A percentile compares a stretch with the other conserved stretches of the same genome.
Conservation (phyloP, 2,329 filamentous ascomycete species). For the Paramyrothecium roridum region DNA sequence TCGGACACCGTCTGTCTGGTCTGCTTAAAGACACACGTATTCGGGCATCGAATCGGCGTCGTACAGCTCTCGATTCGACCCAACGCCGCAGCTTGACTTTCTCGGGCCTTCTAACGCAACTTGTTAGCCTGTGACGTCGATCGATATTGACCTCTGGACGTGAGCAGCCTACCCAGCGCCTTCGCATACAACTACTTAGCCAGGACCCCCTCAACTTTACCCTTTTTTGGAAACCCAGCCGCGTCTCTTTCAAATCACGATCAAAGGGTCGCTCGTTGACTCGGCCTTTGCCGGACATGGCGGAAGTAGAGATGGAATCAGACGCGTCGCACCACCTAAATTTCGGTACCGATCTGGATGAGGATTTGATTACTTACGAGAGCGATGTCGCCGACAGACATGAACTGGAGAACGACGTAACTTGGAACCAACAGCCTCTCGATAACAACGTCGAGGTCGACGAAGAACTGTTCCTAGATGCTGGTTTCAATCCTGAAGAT, state of each 20-base stretch:
- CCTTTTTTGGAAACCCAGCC: too few species aligned
- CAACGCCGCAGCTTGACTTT: not conserved
- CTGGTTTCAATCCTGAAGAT: slow-evolving; percentile 7
- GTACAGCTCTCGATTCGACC: not conserved
- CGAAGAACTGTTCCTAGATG: slow-evolving; percentile 12
- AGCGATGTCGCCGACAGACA: slow-evolving; percentile 25
- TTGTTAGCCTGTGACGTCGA: too few species aligned
- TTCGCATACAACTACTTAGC: too few species aligned
- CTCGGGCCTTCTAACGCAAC: too few species aligned
- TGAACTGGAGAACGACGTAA: slow-evolving; percentile 1
- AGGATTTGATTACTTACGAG: slow-evolving; percentile 36
- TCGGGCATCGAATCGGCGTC: not conserved
- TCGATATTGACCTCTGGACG: too few species aligned
- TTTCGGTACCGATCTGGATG: slow-evolving; percentile 19
- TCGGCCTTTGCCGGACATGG: slow-evolving; percentile 12
- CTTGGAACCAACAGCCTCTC: slow-evolving; percentile 2
- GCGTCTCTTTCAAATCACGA: not conserved
- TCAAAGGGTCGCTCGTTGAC: not conserved
- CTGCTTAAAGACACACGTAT: not conserved
- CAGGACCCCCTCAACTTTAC: too few species aligned
- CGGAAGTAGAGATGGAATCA: slow-evolving; percentile 28
- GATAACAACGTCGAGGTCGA: slow-evolving; percentile 7
- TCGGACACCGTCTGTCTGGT: too few species aligned
- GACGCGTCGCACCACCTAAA: slow-evolving; percentile 20
- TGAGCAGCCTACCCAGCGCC: too few species aligned